Base-by-base conservation (phyloP, 1,139 yeast genomes). In the Saccharomyces pastorianus region DNA sequence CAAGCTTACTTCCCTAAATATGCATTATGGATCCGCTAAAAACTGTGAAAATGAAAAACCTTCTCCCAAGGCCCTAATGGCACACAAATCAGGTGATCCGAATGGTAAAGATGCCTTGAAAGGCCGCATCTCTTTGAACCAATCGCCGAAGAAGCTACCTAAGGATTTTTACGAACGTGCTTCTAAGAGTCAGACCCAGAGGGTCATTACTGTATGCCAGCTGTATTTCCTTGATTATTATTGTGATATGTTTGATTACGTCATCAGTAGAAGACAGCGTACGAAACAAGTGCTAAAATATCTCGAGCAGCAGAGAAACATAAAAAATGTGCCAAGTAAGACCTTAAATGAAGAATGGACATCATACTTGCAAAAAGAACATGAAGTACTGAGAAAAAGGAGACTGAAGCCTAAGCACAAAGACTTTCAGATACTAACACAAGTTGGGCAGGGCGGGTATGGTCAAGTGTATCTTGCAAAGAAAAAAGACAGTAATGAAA, bases 391-490 rank as follows among this genome's bases (percentile, higher is more conserved):
- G 64, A 81, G 99, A 59, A 90, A 90, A 70, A 79, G 97, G 65
- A 80, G 99, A 65, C 78, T 89, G 59, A 89, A 90, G 71, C 96
- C 97, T 51, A 89, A 87, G 68, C 93, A 90, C 69, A 91, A 90
- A 64, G 99, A 95, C 70, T 95, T 95, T 69, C 95, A 90, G 69
- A 88, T 91, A 77, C 84, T 95, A 58, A 93, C 99, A 3, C 99
- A 95, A 73, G 97, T 95, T 38, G 99, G 99, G 25, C 99, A 95
- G 75, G 99, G 99, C 66, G 99, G 99, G 2, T 95, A 95, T 67
- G 99, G 99, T 26, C 96, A 90, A 73, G 99, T 95, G 14, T 95
- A 88, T 64, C 76, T 95, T 61, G 98, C 99, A 0, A 81, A 93
- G 61, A 95, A 95, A 75, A 85, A 85, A 62, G 99, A 95, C 67